Evolutionary conservation across 768 basidiomycete species (phyloP).

Genomic region (Brasilioporus rufonigricans): DNA sequence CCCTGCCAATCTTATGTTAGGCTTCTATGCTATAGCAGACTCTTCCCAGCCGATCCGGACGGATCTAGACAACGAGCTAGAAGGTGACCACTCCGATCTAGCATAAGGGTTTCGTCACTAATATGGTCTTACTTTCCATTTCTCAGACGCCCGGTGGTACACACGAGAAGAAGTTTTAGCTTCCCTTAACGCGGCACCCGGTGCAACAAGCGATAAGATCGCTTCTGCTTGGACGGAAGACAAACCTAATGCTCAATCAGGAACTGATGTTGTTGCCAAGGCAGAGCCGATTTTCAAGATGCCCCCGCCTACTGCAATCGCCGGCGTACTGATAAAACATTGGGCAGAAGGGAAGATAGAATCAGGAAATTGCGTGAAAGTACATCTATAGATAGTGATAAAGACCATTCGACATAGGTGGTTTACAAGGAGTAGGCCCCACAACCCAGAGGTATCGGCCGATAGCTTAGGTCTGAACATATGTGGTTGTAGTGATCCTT

Average conservation of each 20-base stretch:
- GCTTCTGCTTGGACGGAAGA: slow-evolving; percentile 16
- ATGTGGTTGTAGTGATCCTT: not conserved
- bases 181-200: slow-evolving; percentile 43
- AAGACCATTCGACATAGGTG: not conserved
- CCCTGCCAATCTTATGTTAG: slow-evolving; percentile 88
- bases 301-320: slow-evolving; percentile 77
- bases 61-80: slow-evolving; percentile 95
- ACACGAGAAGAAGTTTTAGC: slow-evolving; percentile 67
- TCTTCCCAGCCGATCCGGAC: slow-evolving; percentile 68
- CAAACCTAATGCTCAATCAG: slow-evolving; percentile 21
- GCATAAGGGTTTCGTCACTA: not conserved
- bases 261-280: slow-evolving; percentile 15
- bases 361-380: slow-evolving; percentile 43
- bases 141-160: slow-evolving; percentile 85
- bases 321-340: slow-evolving; percentile 79
- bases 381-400: slow-evolving; percentile 33
- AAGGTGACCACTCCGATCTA: slow-evolving; percentile 45
- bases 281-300: slow-evolving; percentile 62
- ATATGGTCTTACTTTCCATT: not conserved
- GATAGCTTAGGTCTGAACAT: not conserved
- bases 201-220: slow-evolving; percentile 30
- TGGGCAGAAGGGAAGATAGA: slow-evolving; percentile 69
- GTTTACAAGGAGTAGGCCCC: not conserved
- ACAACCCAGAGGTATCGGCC: not conserved
- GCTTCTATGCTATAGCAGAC: slow-evolving; percentile 81